phyloP scores from a whole-genome alignment of 768 basidiomycete genomes.

The Lactarius vividus region DNA sequence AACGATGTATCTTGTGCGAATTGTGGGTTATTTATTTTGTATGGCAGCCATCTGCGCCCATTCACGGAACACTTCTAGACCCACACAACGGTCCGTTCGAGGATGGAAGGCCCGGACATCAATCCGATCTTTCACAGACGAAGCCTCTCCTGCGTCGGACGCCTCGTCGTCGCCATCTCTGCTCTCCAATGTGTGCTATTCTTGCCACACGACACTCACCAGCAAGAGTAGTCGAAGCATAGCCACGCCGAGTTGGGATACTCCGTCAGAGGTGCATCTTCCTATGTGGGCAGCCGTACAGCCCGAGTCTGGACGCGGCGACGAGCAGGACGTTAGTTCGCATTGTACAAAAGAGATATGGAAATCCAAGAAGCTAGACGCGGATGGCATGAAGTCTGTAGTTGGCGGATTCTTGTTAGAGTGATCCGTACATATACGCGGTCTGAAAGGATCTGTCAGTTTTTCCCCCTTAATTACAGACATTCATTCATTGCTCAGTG shows the following conservation, averaged over 20 bases:
- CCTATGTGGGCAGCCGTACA: constrained; percentile 30
- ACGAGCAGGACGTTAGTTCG: neutral
- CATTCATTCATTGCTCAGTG: too few relatives aligned
- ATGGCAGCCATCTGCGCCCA: neutral
- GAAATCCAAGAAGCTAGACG: constrained; percentile 34
- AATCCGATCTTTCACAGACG: constrained; percentile 51
- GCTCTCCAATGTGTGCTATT: constrained; percentile 53
- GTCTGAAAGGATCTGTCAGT: neutral
- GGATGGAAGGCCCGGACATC: constrained; percentile 76
- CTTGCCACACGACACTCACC: constrained; percentile 59
- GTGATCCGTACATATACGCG: constrained; percentile 1
- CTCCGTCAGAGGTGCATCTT: constrained; percentile 16
- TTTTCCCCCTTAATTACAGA: neutral
- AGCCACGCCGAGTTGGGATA: constrained; percentile 28
- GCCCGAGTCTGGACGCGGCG: neutral
- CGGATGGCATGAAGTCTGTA: constrained; percentile 38
- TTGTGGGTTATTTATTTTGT: constrained; percentile 40
- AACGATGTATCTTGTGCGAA: constrained; percentile 60
- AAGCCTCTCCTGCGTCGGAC: constrained; percentile 17
- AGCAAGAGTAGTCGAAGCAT: constrained; percentile 51
- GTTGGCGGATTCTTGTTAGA: constrained; percentile 43
- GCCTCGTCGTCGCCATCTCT: constrained; percentile 33
- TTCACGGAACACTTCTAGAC: constrained; percentile 40
- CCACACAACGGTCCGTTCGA: constrained; percentile 60
- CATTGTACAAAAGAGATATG: constrained; percentile 33